Base-by-base conservation (phyloP, 495 filamentous ascomycete species). In the Parmelia sp. region DNA sequence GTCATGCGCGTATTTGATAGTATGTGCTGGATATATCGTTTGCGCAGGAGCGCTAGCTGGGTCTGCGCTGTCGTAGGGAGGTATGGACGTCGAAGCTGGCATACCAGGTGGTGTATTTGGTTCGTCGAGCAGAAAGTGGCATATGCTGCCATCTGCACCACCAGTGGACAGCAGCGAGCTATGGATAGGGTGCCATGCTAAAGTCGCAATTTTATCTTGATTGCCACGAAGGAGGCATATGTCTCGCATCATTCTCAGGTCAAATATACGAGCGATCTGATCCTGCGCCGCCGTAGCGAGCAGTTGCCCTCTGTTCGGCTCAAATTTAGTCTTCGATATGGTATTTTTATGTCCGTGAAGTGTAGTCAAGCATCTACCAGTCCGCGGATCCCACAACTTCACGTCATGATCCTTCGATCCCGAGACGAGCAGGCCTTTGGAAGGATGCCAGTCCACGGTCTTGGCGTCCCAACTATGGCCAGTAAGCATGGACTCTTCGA, bases 311-410 rank as follows among this genome's bases (percentile, higher is more conserved):
- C 88, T 90, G 4, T 85, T 86, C 25, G 85, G 87, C 66, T 96
- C 92, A 70, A 98, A 98, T 31, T 86, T 73, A 1, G 91, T 92
- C 71, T 90, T 90, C 3, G 91, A 91, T 57, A 98, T 90, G 19
- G 90, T 93, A 69, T 96, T 97, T 71, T 98, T 97, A 75, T 97
- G 94, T n/a, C 90, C 92, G 74, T 96, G 92, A 15, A 98, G 84
- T 0, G 93, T 97, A 2, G 92, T 97, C 68, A 98, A 77, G 69
- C 91, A 96, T 23, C 90, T 84, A 14, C 90, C 86, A 12, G 88
- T 96, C 58, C 94, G 83, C 27, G 94, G 94, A 73, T 98, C 94
- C 94, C 94, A 98, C 58, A 98, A 85, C 71, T 97, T 97, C 68
- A 98, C 91, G 49, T 92, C 79, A 76, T 97, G 93, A 70, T 98